A percentile compares a stretch with the other conserved stretches of the same genome.
phyloP scores from a whole-genome alignment of 2,329 filamentous ascomycete genomes.

The Phyllosticta citriasiana region DNA sequence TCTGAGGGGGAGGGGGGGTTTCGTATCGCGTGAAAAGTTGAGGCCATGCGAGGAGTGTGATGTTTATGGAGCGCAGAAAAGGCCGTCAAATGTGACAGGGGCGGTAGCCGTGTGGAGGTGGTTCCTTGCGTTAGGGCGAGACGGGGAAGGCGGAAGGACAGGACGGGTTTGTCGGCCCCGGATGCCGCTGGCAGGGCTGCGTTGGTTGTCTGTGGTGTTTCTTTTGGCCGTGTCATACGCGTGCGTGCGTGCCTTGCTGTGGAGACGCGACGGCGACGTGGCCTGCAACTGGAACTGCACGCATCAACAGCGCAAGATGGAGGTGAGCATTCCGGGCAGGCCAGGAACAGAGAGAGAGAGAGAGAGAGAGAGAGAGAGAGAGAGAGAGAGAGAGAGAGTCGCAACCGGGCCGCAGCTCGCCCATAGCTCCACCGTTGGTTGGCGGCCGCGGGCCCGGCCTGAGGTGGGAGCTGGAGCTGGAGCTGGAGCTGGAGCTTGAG shows the following conservation, averaged over 20 bases:
- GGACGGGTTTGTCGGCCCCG: neutral
- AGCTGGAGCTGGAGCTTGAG: no score
- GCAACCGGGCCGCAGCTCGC: no score
- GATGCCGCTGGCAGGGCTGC: neutral
- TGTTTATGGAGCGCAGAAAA: neutral
- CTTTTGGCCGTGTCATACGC: neutral
- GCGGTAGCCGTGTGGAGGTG: neutral
- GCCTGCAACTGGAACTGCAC: no score
- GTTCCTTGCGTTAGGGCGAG: constrained; percentile 8
- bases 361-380: no score
- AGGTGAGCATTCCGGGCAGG: no score
- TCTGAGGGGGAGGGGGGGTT: neutral
- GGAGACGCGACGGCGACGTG: no score
- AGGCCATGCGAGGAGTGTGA: neutral
- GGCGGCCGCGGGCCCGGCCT: no score
- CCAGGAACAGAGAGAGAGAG: no score
- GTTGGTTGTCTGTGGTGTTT: neutral
- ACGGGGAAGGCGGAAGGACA: constrained; percentile 2
- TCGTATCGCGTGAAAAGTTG: neutral
- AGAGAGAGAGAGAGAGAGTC: no score
- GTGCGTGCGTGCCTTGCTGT: neutral
- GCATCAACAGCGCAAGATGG: no score
- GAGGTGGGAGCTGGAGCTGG: no score
- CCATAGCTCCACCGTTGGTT: no score
- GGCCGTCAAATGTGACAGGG: neutral